These are phyloP conservation scores for Ceratocystis diversiconidia DNA, from an alignment of 2,329 filamentous ascomycete species.

Conservation along the genomic window DNA sequence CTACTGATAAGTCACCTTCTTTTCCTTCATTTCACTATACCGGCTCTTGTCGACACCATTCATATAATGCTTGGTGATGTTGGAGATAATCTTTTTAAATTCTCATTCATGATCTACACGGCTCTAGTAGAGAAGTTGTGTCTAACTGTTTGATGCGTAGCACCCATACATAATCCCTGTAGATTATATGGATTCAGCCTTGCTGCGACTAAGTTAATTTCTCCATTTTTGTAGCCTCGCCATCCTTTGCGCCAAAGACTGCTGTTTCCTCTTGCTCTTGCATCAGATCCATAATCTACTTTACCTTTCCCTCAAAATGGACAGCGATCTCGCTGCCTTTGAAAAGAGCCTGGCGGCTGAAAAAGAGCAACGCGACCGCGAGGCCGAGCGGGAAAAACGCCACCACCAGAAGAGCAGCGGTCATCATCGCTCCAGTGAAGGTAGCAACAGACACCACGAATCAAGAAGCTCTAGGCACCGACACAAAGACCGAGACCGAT, in stretches of 20 bases:
- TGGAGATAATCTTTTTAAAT: too few relatives aligned
- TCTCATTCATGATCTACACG: too few relatives aligned
- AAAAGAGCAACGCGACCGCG: conserved; percentile 36
- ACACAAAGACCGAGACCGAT: conserved; percentile 19
- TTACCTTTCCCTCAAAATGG: conserved; percentile 28
- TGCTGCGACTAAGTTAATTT: neutral
- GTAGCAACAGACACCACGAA: neutral
- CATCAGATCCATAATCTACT: neutral
- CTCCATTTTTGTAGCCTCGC: neutral
- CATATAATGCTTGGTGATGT: too few relatives aligned
- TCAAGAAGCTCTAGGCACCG: conserved; percentile 20
- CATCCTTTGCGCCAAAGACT: neutral
- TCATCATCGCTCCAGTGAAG: conserved; percentile 17
- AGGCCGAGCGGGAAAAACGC: conserved; percentile 20
- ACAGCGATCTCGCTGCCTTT: conserved; percentile 53
- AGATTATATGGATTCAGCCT: neutral
- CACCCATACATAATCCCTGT: too few relatives aligned
- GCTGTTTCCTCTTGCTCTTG: too few relatives aligned
- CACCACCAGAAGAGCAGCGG: conserved; percentile 6
- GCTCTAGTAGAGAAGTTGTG: too few relatives aligned
- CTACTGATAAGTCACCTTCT: too few relatives aligned
- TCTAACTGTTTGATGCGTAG: too few relatives aligned
- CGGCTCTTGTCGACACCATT: too few relatives aligned
- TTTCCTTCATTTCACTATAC: too few relatives aligned
- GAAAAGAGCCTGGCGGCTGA: conserved; percentile 60